Conservation (phyloP, 768 basidiomycete species). For the Goffeauzyma gilvescens region DNA sequence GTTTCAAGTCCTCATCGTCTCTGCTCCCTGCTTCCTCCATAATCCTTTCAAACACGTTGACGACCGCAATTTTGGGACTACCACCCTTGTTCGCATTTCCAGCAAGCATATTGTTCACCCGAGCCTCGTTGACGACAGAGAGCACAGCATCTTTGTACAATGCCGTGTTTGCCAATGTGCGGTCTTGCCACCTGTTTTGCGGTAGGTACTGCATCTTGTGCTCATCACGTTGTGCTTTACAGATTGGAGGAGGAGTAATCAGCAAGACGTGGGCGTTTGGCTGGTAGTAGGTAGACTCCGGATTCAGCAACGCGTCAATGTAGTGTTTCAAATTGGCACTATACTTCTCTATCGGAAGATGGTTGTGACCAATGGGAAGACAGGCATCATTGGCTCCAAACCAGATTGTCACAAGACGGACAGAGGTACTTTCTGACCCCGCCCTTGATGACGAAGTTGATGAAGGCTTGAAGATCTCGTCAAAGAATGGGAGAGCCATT, state of each 20-base stretch:
- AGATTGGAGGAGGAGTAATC: slow-evolving; percentile 69
- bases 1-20: slow-evolving; percentile 37
- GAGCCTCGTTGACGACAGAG: slow-evolving; percentile 39
- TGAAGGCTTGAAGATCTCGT: no score
- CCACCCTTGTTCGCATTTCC: no score
- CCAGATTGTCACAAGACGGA: slow-evolving; percentile 68
- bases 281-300: slow-evolving; percentile 47
- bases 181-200: slow-evolving; percentile 40
- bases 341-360: slow-evolving; percentile 54
- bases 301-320: slow-evolving; percentile 42
- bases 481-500: slow-evolving; percentile 53
- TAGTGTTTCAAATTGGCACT: slow-evolving; percentile 46
- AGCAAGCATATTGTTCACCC: no score
- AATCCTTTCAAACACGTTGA: no score
- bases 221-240: slow-evolving; percentile 37
- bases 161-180: slow-evolving; percentile 36
- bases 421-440: slow-evolving; percentile 39
- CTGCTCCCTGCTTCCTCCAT: slow-evolving; percentile 12
- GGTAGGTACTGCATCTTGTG: slow-evolving; percentile 39
- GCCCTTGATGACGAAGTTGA: slow-evolving; percentile 41
- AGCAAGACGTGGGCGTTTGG: slow-evolving; percentile 57
- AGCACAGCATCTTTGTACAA: slow-evolving; percentile 42
- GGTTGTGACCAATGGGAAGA: slow-evolving; percentile 46
- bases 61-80: no score
- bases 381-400: slow-evolving; percentile 67